These are phyloP conservation scores for Arthroderma sp. DNA, from an alignment of 2,329 filamentous ascomycete genomes.

Conservation along the genomic window DNA sequence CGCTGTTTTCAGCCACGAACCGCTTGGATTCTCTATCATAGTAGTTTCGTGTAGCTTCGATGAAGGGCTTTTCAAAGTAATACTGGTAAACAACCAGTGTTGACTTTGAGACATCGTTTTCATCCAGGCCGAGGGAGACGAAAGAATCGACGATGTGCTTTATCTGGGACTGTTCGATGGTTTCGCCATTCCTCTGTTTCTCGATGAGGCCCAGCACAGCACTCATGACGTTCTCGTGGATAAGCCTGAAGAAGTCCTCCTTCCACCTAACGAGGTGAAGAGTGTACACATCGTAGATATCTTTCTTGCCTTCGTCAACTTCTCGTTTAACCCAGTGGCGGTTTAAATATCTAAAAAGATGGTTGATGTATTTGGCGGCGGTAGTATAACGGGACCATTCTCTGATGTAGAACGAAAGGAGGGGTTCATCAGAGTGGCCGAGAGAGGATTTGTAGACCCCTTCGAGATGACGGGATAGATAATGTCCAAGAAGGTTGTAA, in stretches of 20 bases:
- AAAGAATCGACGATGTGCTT: slow-evolving; percentile 96
- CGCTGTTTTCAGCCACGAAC: slow-evolving; percentile 91
- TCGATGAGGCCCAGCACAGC: slow-evolving; percentile 90
- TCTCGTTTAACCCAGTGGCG: slow-evolving; percentile 98
- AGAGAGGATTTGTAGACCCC: slow-evolving; percentile 60
- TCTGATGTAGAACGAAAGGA: slow-evolving; percentile 85
- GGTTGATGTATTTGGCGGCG: slow-evolving; percentile 93
- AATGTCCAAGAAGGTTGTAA: slow-evolving; percentile 80
- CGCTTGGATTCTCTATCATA: slow-evolving; percentile 87
- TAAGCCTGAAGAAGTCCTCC: slow-evolving; percentile 71
- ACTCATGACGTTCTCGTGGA: slow-evolving; percentile 82
- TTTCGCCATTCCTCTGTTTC: slow-evolving; percentile 94
- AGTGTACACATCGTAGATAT: slow-evolving; percentile 96
- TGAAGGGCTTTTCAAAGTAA: slow-evolving; percentile 87
- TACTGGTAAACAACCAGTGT: slow-evolving; percentile 89
- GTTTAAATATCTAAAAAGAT: slow-evolving; percentile 91
- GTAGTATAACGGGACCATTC: slow-evolving; percentile 95
- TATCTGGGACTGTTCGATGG: slow-evolving; percentile 92
- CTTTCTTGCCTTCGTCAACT: slow-evolving; percentile 97
- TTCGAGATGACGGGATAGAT: slow-evolving; percentile 67
- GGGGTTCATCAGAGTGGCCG: slow-evolving; percentile 74
- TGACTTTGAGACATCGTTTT: slow-evolving; percentile 82
- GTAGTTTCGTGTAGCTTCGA: slow-evolving; percentile 70
- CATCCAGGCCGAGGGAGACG: slow-evolving; percentile 85
- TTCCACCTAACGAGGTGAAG: slow-evolving; percentile 94